phyloP scores from a whole-genome alignment of 345 rosid genomes.

The Geranium brycei region DNA sequence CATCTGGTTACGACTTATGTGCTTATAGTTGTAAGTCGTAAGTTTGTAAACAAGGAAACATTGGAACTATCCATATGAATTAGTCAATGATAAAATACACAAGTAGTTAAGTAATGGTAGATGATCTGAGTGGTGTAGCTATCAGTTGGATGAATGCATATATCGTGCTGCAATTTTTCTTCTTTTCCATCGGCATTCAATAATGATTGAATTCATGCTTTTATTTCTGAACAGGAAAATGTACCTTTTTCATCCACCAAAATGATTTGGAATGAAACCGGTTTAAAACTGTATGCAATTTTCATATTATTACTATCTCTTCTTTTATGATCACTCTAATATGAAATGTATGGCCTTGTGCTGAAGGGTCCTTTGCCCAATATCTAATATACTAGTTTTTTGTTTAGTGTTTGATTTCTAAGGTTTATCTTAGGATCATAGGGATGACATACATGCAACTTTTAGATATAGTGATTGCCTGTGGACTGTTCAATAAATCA shows the following conservation, averaged over 20 bases:
- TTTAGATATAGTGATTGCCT: neutral
- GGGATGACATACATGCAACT: too few species aligned
- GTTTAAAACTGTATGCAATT: neutral
- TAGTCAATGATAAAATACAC: too few species aligned
- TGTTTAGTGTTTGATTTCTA: neutral
- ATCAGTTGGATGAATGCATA: too few species aligned
- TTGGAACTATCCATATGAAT: neutral
- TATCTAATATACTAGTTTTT: neutral
- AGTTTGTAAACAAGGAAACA: neutral
- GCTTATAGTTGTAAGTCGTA: neutral
- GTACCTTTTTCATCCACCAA: too few species aligned
- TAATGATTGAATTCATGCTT: too few species aligned
- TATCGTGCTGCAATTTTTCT: too few species aligned
- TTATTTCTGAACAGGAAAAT: too few species aligned
- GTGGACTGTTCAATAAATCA: neutral
- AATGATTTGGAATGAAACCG: too few species aligned
- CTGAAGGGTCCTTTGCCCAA: neutral
- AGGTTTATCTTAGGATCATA: neutral
- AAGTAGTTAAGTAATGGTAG: too few species aligned
- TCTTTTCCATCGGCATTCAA: too few species aligned
- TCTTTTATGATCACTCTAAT: neutral
- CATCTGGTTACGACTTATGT: neutral
- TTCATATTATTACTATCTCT: neutral
- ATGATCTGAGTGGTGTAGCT: too few species aligned
- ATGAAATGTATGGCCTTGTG: neutral